Evolutionary conservation across 2,329 filamentous ascomycete species (phyloP).

Genomic region (Phialophora verrucosa): DNA sequence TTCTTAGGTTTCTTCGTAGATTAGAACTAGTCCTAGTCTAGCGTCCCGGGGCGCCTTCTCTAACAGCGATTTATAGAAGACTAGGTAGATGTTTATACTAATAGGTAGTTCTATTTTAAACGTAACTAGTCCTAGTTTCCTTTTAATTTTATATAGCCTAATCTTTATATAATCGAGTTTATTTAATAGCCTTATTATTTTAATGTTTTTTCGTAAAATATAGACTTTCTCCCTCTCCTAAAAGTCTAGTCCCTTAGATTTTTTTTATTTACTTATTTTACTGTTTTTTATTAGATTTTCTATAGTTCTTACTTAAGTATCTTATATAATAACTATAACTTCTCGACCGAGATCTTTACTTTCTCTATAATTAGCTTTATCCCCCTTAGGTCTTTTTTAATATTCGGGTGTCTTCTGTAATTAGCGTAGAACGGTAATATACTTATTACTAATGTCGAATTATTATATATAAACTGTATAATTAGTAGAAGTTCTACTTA

Average conservation of each 20-base stretch:
- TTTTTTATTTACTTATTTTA: not conserved
- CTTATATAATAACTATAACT: no score
- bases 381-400: not conserved
- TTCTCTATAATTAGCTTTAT: not conserved
- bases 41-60: not conserved
- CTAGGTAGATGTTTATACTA: no score
- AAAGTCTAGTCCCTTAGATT: conserved; percentile 5
- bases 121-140: not conserved
- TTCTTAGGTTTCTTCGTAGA: not conserved
- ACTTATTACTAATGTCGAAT: not conserved
- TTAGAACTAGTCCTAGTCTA: not conserved
- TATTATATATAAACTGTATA: not conserved
- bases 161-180: conserved; percentile 1
- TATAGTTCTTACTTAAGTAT: no score
- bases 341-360: not conserved
- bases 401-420: conserved; percentile 8
- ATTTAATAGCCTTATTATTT: not conserved
- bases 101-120: not conserved
- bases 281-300: no score
- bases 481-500: not conserved
- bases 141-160: not conserved
- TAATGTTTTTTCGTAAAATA: not conserved
- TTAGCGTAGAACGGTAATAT: conserved; percentile 27
- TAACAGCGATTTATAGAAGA: not conserved
- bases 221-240: not conserved